Conservation (phyloP, 306 rosid species). For the Prunus padus region DNA sequence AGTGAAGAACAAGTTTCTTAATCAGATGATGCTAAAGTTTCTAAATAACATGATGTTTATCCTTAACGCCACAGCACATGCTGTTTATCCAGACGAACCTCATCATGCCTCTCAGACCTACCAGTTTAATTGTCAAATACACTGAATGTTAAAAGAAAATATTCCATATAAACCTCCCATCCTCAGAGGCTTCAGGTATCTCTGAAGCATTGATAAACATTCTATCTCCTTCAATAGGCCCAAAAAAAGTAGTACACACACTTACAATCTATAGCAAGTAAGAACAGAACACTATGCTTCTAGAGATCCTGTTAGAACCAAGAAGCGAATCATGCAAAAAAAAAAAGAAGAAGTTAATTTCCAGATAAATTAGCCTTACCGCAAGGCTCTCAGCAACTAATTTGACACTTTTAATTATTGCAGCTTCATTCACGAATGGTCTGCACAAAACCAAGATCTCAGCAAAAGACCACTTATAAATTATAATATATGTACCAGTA, state of each 20-base stretch:
- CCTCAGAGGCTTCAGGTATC: background rate
- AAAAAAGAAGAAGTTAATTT: background rate
- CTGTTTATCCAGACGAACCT: background rate
- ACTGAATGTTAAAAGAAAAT: background rate
- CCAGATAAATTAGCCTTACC: slow-evolving; percentile 44
- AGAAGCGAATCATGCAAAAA: background rate
- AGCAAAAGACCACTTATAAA: slow-evolving; percentile 28
- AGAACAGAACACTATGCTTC: background rate
- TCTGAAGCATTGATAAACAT: background rate
- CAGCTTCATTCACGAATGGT: slow-evolving; percentile 59
- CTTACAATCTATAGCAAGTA: background rate
- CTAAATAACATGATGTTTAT: background rate
- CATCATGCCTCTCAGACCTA: slow-evolving; percentile 1
- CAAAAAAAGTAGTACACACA: background rate
- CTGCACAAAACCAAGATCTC: slow-evolving; percentile 55
- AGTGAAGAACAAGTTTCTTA: background rate
- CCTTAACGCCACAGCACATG: background rate
- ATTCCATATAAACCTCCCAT: background rate
- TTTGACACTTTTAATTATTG: slow-evolving; percentile 77
- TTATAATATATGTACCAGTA: slow-evolving; percentile 10
- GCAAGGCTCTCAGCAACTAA: slow-evolving; percentile 95
- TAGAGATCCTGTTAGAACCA: background rate
- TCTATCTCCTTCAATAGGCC: background rate
- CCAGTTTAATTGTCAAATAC: background rate
- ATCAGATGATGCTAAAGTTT: background rate